Evolutionary conservation across 2,329 filamentous ascomycete genomes (phyloP).

Genomic region (Neofusicoccum kwambonambiense): DNA sequence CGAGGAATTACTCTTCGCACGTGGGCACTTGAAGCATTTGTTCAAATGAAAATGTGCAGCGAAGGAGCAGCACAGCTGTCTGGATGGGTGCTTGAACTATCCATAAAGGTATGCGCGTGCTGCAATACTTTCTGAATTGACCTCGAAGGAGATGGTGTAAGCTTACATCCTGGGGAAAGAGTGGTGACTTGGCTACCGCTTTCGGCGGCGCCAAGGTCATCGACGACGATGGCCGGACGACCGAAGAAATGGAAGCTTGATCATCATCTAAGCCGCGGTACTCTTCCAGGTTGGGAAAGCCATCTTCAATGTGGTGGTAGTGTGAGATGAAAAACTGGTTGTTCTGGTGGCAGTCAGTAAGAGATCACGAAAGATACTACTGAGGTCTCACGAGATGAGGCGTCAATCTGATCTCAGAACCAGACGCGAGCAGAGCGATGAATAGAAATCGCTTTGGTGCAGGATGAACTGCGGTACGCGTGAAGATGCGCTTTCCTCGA

Average conservation of each 20-base stretch:
- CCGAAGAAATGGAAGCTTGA: constrained; percentile 37
- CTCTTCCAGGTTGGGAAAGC: constrained; percentile 73
- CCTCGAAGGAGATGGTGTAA: not conserved
- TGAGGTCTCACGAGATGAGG: constrained; percentile 41
- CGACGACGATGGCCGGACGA: constrained; percentile 33
- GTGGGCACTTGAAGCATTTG: too few species aligned
- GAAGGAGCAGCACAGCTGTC: too few species aligned
- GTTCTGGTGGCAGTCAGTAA: constrained; percentile 57
- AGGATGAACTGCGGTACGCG: constrained; percentile 68
- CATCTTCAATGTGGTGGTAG: constrained; percentile 71
- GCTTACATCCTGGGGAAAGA: constrained; percentile 48
- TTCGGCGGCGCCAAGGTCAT: constrained; percentile 20
- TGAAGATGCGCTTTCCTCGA: constrained; percentile 74
- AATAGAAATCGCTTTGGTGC: constrained; percentile 79
- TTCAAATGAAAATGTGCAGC: too few species aligned
- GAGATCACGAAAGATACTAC: not conserved
- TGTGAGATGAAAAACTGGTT: constrained; percentile 88
- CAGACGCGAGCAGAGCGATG: constrained; percentile 64
- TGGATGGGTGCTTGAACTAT: too few species aligned
- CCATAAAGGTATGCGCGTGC: too few species aligned
- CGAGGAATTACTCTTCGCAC: too few species aligned
- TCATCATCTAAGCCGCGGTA: constrained; percentile 26
- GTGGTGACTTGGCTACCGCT: constrained; percentile 24
- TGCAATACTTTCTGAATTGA: too few species aligned
- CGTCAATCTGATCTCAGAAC: constrained; percentile 33